Conservation (phyloP, 345 rosid species). For the Linum trigynum region DNA sequence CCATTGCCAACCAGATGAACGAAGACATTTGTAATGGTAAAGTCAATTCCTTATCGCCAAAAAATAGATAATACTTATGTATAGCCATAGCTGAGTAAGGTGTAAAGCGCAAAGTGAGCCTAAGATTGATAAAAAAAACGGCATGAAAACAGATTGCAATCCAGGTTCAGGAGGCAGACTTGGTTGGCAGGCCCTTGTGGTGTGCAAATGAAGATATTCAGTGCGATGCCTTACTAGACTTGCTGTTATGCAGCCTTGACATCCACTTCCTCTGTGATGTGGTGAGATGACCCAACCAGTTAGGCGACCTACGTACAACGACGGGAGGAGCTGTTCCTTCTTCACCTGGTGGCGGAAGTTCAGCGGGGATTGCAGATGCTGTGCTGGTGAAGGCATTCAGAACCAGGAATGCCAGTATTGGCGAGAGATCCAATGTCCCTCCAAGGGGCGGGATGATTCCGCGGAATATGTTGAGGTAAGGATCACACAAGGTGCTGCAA, state of each 20-base stretch:
- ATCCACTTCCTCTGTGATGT: constrained; percentile 55
- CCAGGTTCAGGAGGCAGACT: neutral
- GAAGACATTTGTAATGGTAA: too few relatives aligned
- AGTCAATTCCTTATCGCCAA: too few relatives aligned
- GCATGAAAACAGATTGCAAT: neutral
- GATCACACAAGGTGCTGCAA: constrained; percentile 76
- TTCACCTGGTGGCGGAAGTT: constrained; percentile 39
- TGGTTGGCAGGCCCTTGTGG: too few relatives aligned
- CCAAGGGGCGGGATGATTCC: constrained; percentile 92
- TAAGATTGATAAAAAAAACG: neutral
- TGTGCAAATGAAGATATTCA: neutral
- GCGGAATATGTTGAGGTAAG: constrained; percentile 89
- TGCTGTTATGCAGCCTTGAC: constrained; percentile 41
- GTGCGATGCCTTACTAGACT: constrained; percentile 11
- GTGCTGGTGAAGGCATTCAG: constrained; percentile 74
- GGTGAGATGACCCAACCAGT: constrained; percentile 19
- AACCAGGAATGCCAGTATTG: constrained; percentile 75
- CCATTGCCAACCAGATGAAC: neutral
- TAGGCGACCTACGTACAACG: constrained; percentile 15
- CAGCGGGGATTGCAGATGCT: constrained; percentile 78
- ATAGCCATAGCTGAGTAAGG: neutral
- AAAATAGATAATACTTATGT: neutral
- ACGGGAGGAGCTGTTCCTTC: constrained; percentile 13
- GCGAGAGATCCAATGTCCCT: constrained; percentile 78
- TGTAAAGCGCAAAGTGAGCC: neutral